These are phyloP conservation scores for Keithomyces neogunnii DNA, from an alignment of 2,329 filamentous ascomycete genomes.

Conservation along the genomic window DNA sequence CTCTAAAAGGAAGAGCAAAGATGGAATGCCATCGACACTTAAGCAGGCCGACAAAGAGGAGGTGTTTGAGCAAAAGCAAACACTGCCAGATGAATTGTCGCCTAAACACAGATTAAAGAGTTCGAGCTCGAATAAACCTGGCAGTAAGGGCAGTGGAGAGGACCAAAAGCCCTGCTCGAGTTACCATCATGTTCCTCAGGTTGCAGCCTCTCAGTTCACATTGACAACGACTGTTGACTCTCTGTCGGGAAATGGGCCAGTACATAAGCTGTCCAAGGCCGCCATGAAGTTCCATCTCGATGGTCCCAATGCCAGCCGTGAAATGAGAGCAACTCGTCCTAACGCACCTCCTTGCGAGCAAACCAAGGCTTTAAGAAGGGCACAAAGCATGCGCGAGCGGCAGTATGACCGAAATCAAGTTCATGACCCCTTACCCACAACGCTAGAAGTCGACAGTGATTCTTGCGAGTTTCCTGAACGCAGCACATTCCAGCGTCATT, in stretches of 20 bases:
- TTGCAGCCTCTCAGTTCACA: constrained; percentile 47
- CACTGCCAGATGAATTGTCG: not conserved
- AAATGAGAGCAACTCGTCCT: constrained; percentile 15
- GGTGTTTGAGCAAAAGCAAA: not conserved
- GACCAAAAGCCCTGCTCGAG: not conserved
- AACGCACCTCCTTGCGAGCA: constrained; percentile 25
- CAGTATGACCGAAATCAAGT: constrained; percentile 35
- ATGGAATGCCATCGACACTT: not conserved
- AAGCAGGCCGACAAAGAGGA: constrained; percentile 3
- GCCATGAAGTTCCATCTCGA: constrained; percentile 33
- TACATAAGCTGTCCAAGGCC: constrained; percentile 35
- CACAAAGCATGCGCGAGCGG: constrained; percentile 29
- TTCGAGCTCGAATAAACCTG: constrained; percentile 5
- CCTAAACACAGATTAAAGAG: constrained; percentile 6
- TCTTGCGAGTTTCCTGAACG: constrained; percentile 11
- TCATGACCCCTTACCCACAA: constrained; percentile 27
- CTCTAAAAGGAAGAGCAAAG: not conserved
- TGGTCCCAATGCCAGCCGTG: constrained; percentile 14
- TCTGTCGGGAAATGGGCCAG: constrained; percentile 25
- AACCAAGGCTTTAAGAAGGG: constrained; percentile 26
- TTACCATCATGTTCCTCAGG: constrained; percentile 44
- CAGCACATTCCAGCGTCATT: constrained; percentile 23
- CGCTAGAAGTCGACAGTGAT: constrained; percentile 23
- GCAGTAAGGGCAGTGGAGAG: constrained; percentile 10
- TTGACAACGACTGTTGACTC: constrained; percentile 40